phyloP scores from a whole-genome alignment of 2,329 filamentous ascomycete species.

The Venturia carpophila region DNA sequence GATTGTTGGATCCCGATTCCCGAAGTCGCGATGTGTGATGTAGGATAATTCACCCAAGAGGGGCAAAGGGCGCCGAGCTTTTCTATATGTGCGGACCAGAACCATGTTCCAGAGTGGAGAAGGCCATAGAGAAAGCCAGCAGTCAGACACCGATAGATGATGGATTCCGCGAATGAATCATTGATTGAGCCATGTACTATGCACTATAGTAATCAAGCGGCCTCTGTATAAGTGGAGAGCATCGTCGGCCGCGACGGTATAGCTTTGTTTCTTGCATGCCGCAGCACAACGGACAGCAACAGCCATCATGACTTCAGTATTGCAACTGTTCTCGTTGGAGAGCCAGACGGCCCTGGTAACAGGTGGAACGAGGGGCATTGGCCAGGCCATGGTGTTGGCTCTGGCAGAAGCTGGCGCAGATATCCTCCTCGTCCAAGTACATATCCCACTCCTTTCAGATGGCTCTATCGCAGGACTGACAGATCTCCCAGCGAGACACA shows the following conservation, averaged over 20 bases:
- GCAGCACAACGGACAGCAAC: neutral
- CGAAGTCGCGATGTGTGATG: slow-evolving; percentile 10
- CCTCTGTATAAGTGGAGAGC: neutral
- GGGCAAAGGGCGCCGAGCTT: neutral
- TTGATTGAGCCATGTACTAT: neutral
- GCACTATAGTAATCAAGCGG: too few species aligned
- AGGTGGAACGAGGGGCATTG: slow-evolving; percentile 44
- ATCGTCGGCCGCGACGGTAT: neutral
- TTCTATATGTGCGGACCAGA: neutral
- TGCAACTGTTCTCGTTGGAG: slow-evolving; percentile 42
- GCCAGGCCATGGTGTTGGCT: slow-evolving; percentile 44
- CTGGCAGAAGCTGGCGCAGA: slow-evolving; percentile 45
- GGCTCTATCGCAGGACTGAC: neutral
- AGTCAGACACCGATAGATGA: too few species aligned
- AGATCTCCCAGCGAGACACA: slow-evolving; percentile 43
- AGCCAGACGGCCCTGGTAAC: slow-evolving; percentile 44
- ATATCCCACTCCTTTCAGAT: neutral
- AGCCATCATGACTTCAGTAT: slow-evolving; percentile 29
- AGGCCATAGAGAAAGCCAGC: neutral
- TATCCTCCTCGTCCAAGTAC: slow-evolving; percentile 39
- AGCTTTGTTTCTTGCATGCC: neutral
- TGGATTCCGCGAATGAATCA: neutral
- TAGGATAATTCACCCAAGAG: neutral
- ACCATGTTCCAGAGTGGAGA: neutral
- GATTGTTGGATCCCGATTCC: neutral